phyloP scores from a whole-genome alignment of 306 rosid genomes.

The Nissolia schottii region DNA sequence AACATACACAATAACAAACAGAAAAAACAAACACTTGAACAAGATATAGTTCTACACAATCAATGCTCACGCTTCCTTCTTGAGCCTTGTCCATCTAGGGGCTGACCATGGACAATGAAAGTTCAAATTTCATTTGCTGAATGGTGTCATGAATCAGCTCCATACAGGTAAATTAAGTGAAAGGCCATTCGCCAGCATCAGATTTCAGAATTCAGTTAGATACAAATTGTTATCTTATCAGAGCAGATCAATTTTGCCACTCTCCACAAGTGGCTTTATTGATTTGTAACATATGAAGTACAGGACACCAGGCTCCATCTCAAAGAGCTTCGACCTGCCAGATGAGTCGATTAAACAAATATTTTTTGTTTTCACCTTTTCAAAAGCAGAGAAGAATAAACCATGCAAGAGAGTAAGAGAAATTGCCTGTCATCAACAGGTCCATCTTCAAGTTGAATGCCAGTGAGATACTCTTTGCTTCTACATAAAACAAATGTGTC shows the following conservation, averaged over 20 bases:
- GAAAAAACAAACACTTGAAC: background rate
- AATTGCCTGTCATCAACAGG: slow-evolving; percentile 68
- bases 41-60: background rate
- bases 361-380: background rate
- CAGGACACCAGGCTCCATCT: slow-evolving; percentile 46
- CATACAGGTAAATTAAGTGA: background rate
- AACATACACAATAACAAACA: background rate
- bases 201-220: background rate
- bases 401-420: slow-evolving; percentile 17
- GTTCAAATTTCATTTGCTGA: background rate
- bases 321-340: slow-evolving; percentile 49
- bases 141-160: background rate
- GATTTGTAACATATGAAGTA: slow-evolving; percentile 87
- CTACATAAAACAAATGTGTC: slow-evolving; percentile 87
- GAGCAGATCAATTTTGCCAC: slow-evolving; percentile 64
- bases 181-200: background rate
- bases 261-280: slow-evolving; percentile 73
- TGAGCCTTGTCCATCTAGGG: background rate
- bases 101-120: background rate
- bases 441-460: slow-evolving; percentile 86
- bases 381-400: background rate
- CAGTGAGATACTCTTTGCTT: slow-evolving; percentile 73
- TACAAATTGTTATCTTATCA: slow-evolving; percentile 11
- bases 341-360: background rate
- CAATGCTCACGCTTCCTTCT: background rate